Conservation (phyloP, 805 yeast genomes). For the Cyberlindnera japonica region DNA sequence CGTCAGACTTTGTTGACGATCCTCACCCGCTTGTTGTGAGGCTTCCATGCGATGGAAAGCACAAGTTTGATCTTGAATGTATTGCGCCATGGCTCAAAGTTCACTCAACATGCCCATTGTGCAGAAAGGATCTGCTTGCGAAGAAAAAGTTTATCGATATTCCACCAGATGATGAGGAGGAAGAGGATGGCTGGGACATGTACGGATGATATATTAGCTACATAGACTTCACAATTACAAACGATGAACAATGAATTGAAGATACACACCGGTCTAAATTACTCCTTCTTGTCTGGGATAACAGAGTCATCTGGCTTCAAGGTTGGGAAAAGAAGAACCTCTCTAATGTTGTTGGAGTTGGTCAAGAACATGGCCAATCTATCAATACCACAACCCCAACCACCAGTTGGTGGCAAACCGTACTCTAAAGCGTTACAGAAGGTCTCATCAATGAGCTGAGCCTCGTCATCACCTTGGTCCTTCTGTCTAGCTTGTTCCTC, state of each 20-base stretch:
- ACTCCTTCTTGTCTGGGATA: slow-evolving; percentile 1
- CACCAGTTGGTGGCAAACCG: slow-evolving; percentile 99
- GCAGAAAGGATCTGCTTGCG: slow-evolving; percentile 66
- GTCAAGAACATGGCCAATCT: slow-evolving; percentile 98
- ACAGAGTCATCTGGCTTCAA: slow-evolving; percentile 79
- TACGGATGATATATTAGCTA: slow-evolving; percentile 44
- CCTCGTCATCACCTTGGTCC: slow-evolving; percentile 99
- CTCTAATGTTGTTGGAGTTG: slow-evolving; percentile 94
- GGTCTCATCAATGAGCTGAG: slow-evolving; percentile 92
- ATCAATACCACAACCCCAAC: slow-evolving; percentile 99
- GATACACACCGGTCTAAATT: too few relatives aligned
- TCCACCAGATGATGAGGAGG: slow-evolving; percentile 37
- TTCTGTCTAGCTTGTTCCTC: slow-evolving; percentile 99
- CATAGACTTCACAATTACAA: too few relatives aligned
- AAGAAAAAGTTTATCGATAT: slow-evolving; percentile 37
- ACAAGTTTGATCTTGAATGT: slow-evolving; percentile 84
- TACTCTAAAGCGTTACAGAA: slow-evolving; percentile 97
- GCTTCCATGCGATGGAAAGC: slow-evolving; percentile 61
- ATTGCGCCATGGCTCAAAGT: slow-evolving; percentile 83
- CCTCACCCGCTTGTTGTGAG: slow-evolving; percentile 75
- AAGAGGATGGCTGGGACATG: slow-evolving; percentile 72
- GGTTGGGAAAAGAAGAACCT: slow-evolving; percentile 96
- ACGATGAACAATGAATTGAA: too few relatives aligned
- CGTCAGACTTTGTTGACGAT: slow-evolving; percentile 66
- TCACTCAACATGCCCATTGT: slow-evolving; percentile 79